Evolutionary conservation across 1,284 basidiomycete species (phyloP).

Genomic region (Tranzscheliella williamsii): DNA sequence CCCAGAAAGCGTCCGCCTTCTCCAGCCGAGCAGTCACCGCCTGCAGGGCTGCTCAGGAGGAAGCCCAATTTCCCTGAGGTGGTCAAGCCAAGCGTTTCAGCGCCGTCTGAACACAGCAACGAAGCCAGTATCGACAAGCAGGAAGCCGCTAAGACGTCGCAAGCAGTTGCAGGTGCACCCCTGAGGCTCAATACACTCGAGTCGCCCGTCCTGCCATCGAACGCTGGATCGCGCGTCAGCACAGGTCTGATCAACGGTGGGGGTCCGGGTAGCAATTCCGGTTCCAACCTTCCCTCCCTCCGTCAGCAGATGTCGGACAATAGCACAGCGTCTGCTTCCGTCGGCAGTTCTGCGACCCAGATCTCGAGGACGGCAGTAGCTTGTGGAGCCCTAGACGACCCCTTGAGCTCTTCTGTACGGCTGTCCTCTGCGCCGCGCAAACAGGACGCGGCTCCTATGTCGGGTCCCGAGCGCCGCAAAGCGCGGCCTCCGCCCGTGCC

Average conservation of each 20-base stretch:
- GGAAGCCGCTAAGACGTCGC: no score
- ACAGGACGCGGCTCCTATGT: not conserved
- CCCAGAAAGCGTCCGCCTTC: conserved; percentile 18
- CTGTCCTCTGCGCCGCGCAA: conserved; percentile 30
- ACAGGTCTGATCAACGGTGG: conserved; percentile 4
- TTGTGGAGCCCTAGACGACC: conserved; percentile 26
- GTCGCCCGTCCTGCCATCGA: conserved; percentile 12
- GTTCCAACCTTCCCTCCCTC: conserved; percentile 2
- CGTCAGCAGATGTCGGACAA: not conserved
- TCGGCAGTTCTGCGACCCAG: conserved; percentile 4
- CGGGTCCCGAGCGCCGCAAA: conserved; percentile 27
- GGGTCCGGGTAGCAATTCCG: conserved; percentile 2
- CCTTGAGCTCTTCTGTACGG: conserved; percentile 9
- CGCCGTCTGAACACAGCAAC: no score
- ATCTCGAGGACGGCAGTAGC: conserved; percentile 1
- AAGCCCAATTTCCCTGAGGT: conserved; percentile 31
- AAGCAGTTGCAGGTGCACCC: conserved; percentile 18
- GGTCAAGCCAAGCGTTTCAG: conserved; percentile 6
- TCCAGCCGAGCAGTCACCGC: conserved; percentile 12
- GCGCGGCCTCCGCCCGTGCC: conserved; percentile 25
- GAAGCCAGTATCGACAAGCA: no score
- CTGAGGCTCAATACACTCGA: conserved; percentile 19
- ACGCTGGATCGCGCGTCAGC: conserved; percentile 2
- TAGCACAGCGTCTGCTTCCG: not conserved
- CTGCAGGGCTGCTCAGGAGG: conserved; percentile 30